Base-by-base conservation (phyloP, 768 basidiomycete species). In the Saitozyma podzolica region DNA sequence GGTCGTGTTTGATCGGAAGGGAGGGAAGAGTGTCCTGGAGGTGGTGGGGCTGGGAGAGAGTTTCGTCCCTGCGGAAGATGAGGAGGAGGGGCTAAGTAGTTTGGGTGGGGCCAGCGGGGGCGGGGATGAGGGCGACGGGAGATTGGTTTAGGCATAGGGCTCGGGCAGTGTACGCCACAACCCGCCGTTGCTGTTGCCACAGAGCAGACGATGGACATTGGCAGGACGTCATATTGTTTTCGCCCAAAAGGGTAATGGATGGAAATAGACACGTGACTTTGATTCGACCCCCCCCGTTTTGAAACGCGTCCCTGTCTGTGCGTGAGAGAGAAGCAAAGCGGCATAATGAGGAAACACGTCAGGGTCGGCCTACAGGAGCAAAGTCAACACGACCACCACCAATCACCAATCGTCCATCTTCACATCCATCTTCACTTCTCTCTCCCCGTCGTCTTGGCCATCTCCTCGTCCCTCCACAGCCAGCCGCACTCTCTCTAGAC, bases 1-100 rank as follows among this genome's bases (percentile, higher is more conserved):
- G 42, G 71, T 77, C 29, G 65, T 64, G 54, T 61, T 77, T 50
- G 69, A 62, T 14, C 64, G 68, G 40, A 56, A 65, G n/a, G 68
- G 59, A 3, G 68, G 70, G 2, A 66, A 66, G 58, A 60, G 53
- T 10, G 61, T 70, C 7, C 58, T 74, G 42, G 74, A 77, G 39
- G 76, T 79, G 8, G 61, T 77, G 37, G 78, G 78, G 1, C 55
- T 77, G 37, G 78, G 78, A 2, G 87, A 90, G 66, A 82, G 80
- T 16, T 92, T 94, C 69, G 74, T 84, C 2, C 84, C 85, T 59
- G 72, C 80, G 10, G 80, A 78, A 4, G 68, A 47, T 2, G 45
- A 47, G 45, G 45, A 47, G 29, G 29, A 29, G 29, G 29, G 29
- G 29, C 29, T 5, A 29, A 29, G 29, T 29, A 2, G 29, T 29